Evolutionary conservation across 768 basidiomycete species (phyloP).

Genomic region (Naganishia onofrii): DNA sequence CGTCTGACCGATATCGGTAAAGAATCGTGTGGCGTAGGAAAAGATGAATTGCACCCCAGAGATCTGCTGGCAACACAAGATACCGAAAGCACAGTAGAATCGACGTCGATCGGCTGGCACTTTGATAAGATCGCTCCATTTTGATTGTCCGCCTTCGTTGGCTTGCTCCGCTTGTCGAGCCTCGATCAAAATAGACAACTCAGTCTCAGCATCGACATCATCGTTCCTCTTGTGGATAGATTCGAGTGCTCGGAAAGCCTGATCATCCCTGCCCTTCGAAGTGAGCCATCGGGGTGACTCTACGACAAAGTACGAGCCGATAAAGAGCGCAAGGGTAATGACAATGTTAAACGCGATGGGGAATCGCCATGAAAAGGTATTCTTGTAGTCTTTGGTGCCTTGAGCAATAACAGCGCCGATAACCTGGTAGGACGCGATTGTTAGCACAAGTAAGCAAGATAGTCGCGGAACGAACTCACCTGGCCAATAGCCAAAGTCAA

Average conservation of each 20-base stretch:
- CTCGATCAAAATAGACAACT: slow-evolving; percentile 41
- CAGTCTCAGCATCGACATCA: slow-evolving; percentile 42
- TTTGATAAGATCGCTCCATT: slow-evolving; percentile 45
- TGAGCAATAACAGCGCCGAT: slow-evolving; percentile 51
- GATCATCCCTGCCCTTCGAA: slow-evolving; percentile 43
- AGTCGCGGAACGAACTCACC: slow-evolving; percentile 13
- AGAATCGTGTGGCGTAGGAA: slow-evolving; percentile 41
- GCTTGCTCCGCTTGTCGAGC: slow-evolving; percentile 43
- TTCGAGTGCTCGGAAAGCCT: slow-evolving; percentile 44
- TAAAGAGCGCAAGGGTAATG: slow-evolving; percentile 41
- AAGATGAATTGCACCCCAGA: slow-evolving; percentile 52
- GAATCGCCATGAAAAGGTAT: slow-evolving; percentile 42
- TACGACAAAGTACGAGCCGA: slow-evolving; percentile 43
- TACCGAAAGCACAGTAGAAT: slow-evolving; percentile 50
- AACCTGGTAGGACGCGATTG: slow-evolving; percentile 25
- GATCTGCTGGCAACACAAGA: slow-evolving; percentile 51
- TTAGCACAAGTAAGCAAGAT: not conserved
- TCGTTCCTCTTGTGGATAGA: slow-evolving; percentile 44
- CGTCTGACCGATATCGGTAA: slow-evolving; percentile 41
- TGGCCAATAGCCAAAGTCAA: slow-evolving; percentile 51
- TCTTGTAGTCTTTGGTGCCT: slow-evolving; percentile 38
- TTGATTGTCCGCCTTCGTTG: slow-evolving; percentile 37
- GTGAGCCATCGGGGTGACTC: slow-evolving; percentile 50
- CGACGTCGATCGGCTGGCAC: slow-evolving; percentile 44
- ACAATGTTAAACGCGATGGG: slow-evolving; percentile 50